phyloP scores from a whole-genome alignment of 164 flowering plant genomes.

The Pachysandra terminalis region DNA sequence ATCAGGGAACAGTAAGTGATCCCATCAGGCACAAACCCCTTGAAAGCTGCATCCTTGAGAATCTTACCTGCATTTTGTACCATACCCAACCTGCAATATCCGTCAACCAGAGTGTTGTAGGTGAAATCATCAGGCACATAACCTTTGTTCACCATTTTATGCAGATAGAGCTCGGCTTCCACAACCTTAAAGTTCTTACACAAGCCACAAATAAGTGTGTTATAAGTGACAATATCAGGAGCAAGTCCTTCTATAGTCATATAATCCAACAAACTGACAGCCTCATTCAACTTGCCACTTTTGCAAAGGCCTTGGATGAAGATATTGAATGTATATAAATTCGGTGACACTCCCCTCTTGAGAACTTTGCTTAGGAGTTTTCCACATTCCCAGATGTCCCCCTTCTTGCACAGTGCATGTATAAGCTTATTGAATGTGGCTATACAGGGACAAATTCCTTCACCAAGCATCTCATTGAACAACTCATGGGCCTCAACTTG shows the following conservation, averaged over 20 bases:
- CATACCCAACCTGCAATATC: slow-evolving; percentile 70
- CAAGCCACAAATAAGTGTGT: slow-evolving; percentile 71
- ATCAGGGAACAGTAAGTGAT: slow-evolving; percentile 73
- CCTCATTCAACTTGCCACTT: slow-evolving; percentile 37
- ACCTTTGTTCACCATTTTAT: slow-evolving; percentile 74
- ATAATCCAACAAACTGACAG: slow-evolving; percentile 42
- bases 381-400: slow-evolving; percentile 57
- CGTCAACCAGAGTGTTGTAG: slow-evolving; percentile 71
- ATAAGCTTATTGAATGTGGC: slow-evolving; percentile 76
- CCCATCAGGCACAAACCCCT: slow-evolving; percentile 73
- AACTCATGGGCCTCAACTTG: slow-evolving; percentile 48
- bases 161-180: slow-evolving; percentile 67
- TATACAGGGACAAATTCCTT: slow-evolving; percentile 52
- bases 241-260: slow-evolving; percentile 36
- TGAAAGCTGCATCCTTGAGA: slow-evolving; percentile 58
- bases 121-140: slow-evolving; percentile 70
- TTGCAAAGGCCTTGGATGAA: slow-evolving; percentile 75
- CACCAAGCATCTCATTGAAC: slow-evolving; percentile 68
- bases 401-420: slow-evolving; percentile 58
- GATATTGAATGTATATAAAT: slow-evolving; percentile 71
- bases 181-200: slow-evolving; percentile 57
- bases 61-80: slow-evolving; percentile 57
- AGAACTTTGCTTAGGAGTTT: slow-evolving; percentile 65
- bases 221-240: slow-evolving; percentile 82
- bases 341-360: slow-evolving; percentile 68